A percentile compares a stretch with the other conserved stretches of the same genome.
phyloP scores from a whole-genome alignment of 805 yeast species.

The Saturnispora ahearnii region DNA sequence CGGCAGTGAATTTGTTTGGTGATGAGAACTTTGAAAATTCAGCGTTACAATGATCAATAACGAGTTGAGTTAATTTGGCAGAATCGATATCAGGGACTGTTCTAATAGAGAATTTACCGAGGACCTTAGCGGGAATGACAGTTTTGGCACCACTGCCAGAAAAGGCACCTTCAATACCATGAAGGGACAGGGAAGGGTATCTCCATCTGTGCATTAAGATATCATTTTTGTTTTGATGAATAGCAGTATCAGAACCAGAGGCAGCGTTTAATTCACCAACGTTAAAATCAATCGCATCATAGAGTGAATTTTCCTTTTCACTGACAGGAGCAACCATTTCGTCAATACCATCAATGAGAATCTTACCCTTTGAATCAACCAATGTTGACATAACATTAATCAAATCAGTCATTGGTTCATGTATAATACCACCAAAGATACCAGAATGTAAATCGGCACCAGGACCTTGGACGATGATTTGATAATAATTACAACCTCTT shows the following conservation, averaged over 20 bases:
- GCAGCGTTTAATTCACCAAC: conserved; percentile 81
- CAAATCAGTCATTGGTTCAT: conserved; percentile 95
- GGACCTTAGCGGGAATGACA: conserved; percentile 90
- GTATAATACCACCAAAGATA: conserved; percentile 92
- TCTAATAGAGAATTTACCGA: conserved; percentile 93
- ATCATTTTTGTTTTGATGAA: conserved; percentile 68
- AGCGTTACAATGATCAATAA: conserved; percentile 57
- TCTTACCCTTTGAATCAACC: conserved; percentile 76
- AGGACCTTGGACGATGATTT: conserved; percentile 76
- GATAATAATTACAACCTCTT: conserved; percentile 93
- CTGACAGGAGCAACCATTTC: conserved; percentile 96
- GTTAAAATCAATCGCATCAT: conserved; percentile 79
- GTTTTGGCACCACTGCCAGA: conserved; percentile 94
- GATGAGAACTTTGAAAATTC: conserved; percentile 62
- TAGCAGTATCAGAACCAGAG: conserved; percentile 77
- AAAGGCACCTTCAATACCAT: conserved; percentile 97
- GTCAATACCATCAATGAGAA: conserved; percentile 75
- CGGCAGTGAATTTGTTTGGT: conserved; percentile 64
- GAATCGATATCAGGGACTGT: conserved; percentile 93
- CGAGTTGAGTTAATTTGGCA: conserved; percentile 66
- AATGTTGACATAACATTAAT: conserved; percentile 65
- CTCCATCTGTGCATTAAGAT: conserved; percentile 99
- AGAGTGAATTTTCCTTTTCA: conserved; percentile 64
- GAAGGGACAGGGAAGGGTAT: conserved; percentile 90
- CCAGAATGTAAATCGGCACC: conserved; percentile 97